A percentile compares a stretch with the other conserved stretches of the same genome.
Evolutionary conservation across 495 filamentous ascomycete species (phyloP).

Genomic region (Lichina pygmaea): DNA sequence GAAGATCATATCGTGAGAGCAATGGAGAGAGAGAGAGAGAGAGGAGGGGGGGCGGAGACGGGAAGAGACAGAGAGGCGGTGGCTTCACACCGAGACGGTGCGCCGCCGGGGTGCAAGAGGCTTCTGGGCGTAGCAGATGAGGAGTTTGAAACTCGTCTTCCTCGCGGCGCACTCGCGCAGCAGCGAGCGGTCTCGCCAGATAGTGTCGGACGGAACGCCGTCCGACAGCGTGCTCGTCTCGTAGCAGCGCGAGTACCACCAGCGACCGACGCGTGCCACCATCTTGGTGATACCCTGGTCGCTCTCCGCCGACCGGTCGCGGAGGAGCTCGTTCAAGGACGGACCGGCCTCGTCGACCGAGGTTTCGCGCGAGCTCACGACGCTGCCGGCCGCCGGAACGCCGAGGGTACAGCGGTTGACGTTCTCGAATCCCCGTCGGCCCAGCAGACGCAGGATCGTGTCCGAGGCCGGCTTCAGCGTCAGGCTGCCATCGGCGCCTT

Average conservation of each 20-base stretch:
- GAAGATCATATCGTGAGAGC: too few species aligned
- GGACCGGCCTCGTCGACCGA: slow-evolving; percentile 21
- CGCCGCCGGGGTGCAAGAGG: slow-evolving; percentile 28
- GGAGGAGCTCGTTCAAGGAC: slow-evolving; percentile 43
- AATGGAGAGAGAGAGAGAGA: too few species aligned
- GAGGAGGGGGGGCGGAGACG: too few species aligned
- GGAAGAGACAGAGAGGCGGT: neutral
- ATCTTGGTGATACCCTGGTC: slow-evolving; percentile 76
- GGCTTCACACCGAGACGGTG: slow-evolving; percentile 15
- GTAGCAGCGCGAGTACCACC: slow-evolving; percentile 91
- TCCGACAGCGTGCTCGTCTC: slow-evolving; percentile 31
- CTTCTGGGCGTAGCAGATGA: slow-evolving; percentile 80
- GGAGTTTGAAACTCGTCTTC: slow-evolving; percentile 64
- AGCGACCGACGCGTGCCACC: slow-evolving; percentile 73
- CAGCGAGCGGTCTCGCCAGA: slow-evolving; percentile 56
- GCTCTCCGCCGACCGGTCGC: slow-evolving; percentile 28
- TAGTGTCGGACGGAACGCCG: slow-evolving; percentile 26
- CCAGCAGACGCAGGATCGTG: slow-evolving; percentile 46
- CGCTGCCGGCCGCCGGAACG: slow-evolving; percentile 58
- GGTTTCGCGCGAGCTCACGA: slow-evolving; percentile 15
- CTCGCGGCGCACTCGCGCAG: slow-evolving; percentile 66
- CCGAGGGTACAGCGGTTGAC: slow-evolving; percentile 71
- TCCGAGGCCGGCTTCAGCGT: slow-evolving; percentile 54
- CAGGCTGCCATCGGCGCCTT: slow-evolving; percentile 29
- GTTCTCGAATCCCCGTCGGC: slow-evolving; percentile 54